Evolutionary conservation across 192 early-diverging fungal genomes (phyloP).

Genomic region (Podila minutissima): DNA sequence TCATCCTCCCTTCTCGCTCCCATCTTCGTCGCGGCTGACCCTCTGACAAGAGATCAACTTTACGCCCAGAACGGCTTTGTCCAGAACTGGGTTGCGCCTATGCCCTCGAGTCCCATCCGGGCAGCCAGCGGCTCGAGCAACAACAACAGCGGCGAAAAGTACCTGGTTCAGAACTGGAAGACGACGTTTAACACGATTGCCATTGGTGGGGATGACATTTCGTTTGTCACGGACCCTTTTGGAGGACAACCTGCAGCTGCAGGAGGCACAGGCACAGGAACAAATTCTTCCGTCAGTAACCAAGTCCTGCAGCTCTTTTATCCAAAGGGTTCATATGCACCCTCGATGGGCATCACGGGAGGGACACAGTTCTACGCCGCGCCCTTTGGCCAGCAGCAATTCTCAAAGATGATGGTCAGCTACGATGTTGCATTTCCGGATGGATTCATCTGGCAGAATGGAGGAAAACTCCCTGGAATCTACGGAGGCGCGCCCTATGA

Average conservation of each 20-base stretch:
- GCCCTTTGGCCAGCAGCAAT: conserved; percentile 51
- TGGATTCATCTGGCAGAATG: conserved; percentile 56
- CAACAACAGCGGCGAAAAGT: conserved; percentile 15
- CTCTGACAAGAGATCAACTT: conserved; percentile 31
- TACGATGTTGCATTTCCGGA: conserved; percentile 58
- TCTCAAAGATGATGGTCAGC: conserved; percentile 53
- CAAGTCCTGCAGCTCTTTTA: conserved; percentile 54
- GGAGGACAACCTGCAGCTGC: background rate
- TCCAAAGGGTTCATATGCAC: conserved; percentile 56
- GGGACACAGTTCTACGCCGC: conserved; percentile 57
- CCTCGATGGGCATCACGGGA: conserved; percentile 34
- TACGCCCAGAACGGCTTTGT: conserved; percentile 35
- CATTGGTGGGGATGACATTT: conserved; percentile 46
- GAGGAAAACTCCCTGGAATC: conserved; percentile 61
- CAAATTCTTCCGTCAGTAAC: background rate
- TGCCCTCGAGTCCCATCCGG: conserved; percentile 26
- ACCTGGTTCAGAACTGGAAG: conserved; percentile 30
- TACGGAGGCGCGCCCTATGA: conserved; percentile 53
- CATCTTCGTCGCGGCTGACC: conserved; percentile 5
- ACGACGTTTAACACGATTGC: conserved; percentile 32
- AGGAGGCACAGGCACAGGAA: conserved; percentile 7
- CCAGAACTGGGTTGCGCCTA: conserved; percentile 52
- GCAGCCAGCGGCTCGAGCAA: background rate
- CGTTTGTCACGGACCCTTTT: conserved; percentile 53
- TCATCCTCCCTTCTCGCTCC: background rate